phyloP scores from a whole-genome alignment of 345 rosid genomes.

The Gossypium longicalyx region DNA sequence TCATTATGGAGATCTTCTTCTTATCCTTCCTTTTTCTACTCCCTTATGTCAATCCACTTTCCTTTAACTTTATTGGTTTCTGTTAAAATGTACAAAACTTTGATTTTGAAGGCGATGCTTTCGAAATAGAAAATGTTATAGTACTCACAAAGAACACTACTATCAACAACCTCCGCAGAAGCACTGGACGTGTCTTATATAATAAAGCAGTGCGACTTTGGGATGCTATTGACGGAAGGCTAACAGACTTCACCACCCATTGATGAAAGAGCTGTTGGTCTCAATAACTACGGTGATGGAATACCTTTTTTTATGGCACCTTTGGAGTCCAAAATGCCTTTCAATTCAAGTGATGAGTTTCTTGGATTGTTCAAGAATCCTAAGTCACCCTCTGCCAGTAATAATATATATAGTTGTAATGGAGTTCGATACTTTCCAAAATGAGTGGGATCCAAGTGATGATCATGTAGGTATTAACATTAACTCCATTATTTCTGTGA shows the following conservation, averaged over 20 bases:
- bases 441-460: conserved; percentile 38
- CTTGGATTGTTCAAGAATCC: conserved; percentile 34
- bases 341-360: conserved; percentile 35
- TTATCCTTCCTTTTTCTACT: conserved; percentile 3
- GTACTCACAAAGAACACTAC: conserved; percentile 37
- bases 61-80: conserved; percentile 37
- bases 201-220: conserved; percentile 33
- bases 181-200: conserved; percentile 43
- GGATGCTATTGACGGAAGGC: conserved; percentile 29
- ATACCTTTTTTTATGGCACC: conserved; percentile 47
- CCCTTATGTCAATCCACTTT: conserved; percentile 26
- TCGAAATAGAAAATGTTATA: conserved; percentile 20
- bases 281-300: conserved; percentile 31
- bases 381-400: neutral
- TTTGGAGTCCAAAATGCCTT: conserved; percentile 30
- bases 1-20: neutral
- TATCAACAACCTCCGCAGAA: conserved; percentile 19
- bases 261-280: conserved; percentile 9
- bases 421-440: conserved; percentile 36
- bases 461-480: conserved; percentile 49
- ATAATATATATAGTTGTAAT: neutral
- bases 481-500: conserved; percentile 38
- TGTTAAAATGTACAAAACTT: conserved; percentile 23
- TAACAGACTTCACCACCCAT: conserved; percentile 48
- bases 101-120: conserved; percentile 39